Percentiles rank a stretch among this genome's conserved stretches.
phyloP scores from a whole-genome alignment of 2,329 filamentous ascomycete genomes.

The Juglanconis sp. region DNA sequence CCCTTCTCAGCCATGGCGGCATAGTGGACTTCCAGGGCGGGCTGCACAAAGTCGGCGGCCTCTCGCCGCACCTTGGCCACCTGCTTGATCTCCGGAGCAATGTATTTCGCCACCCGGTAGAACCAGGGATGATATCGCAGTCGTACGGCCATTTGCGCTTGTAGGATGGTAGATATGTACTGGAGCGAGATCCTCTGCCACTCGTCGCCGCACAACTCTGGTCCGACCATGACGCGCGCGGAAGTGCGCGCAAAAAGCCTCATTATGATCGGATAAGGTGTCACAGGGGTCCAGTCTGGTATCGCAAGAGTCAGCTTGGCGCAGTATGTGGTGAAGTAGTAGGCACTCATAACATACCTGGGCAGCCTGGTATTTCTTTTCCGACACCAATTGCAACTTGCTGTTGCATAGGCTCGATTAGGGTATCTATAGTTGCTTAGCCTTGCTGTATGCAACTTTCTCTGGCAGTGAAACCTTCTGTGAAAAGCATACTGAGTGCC shows the following conservation, averaged over 20 bases:
- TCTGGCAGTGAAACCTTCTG: too few relatives aligned
- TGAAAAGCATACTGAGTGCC: neutral
- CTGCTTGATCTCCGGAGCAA: constrained; percentile 18
- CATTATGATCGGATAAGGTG: neutral
- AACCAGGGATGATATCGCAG: constrained; percentile 18
- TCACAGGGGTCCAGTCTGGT: constrained; percentile 2
- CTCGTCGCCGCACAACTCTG: constrained; percentile 17
- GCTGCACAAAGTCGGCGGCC: constrained; percentile 21
- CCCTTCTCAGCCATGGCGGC: neutral
- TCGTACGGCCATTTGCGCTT: constrained; percentile 18
- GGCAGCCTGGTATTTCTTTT: neutral
- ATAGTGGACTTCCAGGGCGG: constrained; percentile 18
- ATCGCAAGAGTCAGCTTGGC: neutral
- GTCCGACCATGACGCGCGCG: constrained; percentile 22
- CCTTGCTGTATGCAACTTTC: too few relatives aligned
- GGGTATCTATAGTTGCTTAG: neutral
- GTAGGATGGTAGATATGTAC: constrained; percentile 19
- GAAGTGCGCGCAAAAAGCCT: constrained; percentile 16
- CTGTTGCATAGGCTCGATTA: neutral
- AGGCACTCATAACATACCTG: neutral
- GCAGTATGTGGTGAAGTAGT: neutral
- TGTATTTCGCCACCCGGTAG: constrained; percentile 22
- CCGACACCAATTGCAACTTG: neutral
- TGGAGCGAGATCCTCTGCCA: constrained; percentile 18
- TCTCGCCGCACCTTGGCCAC: constrained; percentile 7